These are phyloP conservation scores for Ensete ventricosum DNA, from an alignment of 176 grass and related monocot genomes.

Conservation along the genomic window DNA sequence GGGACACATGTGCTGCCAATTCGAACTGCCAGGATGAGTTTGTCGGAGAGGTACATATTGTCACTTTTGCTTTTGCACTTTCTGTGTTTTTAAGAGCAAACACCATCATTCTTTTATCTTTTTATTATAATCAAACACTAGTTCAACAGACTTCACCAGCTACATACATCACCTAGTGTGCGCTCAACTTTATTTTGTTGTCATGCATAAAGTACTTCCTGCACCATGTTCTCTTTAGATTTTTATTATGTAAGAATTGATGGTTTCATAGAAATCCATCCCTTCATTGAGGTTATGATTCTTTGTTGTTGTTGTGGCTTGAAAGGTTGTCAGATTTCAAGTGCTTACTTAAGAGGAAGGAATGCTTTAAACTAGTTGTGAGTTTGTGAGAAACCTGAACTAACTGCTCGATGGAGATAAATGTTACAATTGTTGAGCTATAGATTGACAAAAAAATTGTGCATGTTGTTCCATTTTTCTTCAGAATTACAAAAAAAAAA, in stretches of 20 bases:
- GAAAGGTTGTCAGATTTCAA: neutral
- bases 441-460: neutral
- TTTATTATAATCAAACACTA: neutral
- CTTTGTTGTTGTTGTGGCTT: neutral
- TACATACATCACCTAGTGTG: neutral
- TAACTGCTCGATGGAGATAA: neutral
- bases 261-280: neutral
- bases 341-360: neutral
- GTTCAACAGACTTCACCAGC: neutral
- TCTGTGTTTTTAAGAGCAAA: neutral
- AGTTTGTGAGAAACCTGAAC: neutral
- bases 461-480: too few species aligned
- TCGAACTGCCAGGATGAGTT: constrained; percentile 22
- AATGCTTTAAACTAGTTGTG: neutral
- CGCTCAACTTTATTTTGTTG: neutral
- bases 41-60: neutral
- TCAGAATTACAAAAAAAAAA: too few species aligned
- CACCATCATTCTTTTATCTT: too few species aligned
- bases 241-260: neutral
- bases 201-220: neutral
- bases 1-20: constrained; percentile 41
- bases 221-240: neutral
- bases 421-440: neutral
- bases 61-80: neutral
- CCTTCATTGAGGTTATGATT: neutral